Evolutionary conservation across 495 filamentous ascomycete genomes (phyloP).

Genomic region (Penicillium alfredii): DNA sequence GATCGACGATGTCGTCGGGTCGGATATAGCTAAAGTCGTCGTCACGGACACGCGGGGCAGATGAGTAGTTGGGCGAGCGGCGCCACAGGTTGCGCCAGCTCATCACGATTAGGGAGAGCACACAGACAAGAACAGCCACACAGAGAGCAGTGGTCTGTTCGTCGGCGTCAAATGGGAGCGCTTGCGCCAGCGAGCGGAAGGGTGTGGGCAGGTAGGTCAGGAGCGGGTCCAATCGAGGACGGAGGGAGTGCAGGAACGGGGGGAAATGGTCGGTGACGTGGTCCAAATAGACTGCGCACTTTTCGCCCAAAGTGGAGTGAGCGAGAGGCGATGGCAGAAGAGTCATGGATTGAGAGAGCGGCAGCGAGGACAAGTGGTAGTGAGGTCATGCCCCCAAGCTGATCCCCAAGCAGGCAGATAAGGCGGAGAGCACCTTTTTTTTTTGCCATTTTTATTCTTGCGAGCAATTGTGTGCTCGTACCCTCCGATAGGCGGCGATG

Average conservation of each 20-base stretch:
- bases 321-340: conserved; percentile 39
- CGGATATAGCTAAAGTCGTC: conserved; percentile 79
- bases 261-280: conserved; percentile 51
- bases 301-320: conserved; percentile 44
- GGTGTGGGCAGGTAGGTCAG: conserved; percentile 35
- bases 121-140: conserved; percentile 38
- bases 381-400: conserved; percentile 18
- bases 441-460: conserved; percentile 12
- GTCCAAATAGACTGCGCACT: conserved; percentile 45
- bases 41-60: conserved; percentile 59
- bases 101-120: conserved; percentile 51
- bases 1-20: conserved; percentile 55
- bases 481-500: conserved; percentile 2
- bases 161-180: conserved; percentile 24
- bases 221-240: conserved; percentile 31
- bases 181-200: conserved; percentile 26
- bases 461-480: conserved; percentile 2
- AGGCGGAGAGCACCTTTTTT: conserved; percentile 29
- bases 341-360: conserved; percentile 31
- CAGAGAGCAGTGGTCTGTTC: conserved; percentile 17
- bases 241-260: conserved; percentile 38
- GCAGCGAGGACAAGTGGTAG: conserved; percentile 10
- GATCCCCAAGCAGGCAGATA: conserved; percentile 18
- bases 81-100: conserved; percentile 57
- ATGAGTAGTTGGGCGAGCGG: conserved; percentile 43